Base-by-base conservation (phyloP, 1,284 basidiomycete genomes). In the Austroboletus novae-zelandiae region DNA sequence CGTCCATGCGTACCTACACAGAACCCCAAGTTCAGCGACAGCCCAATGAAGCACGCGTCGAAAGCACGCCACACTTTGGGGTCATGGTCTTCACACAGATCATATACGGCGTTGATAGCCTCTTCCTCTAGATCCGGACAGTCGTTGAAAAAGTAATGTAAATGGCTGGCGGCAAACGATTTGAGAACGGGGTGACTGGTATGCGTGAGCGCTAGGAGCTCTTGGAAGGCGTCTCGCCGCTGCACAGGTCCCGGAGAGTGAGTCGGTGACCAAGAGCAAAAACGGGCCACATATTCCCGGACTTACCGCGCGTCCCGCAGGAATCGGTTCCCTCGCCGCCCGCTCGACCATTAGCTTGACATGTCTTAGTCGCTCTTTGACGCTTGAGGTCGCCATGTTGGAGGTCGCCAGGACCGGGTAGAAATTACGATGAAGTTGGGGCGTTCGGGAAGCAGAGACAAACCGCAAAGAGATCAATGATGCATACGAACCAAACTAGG, bases 51-150 rank as follows among this genome's bases (percentile, higher is more conserved):
- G 6, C 50, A 42, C 37, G 25, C 31, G 44, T 43, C 27, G 46
- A 43, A 45, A 25, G 37, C 34, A 23, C 18, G 41, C 58, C 71
- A 55, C 59, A 83, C 84, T 58, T 71, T 70, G n/a, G 75, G 61
- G 44, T 76, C 75, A 43, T 77, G 77, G 69, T 89, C 86, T 64
- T 88, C 85, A 61, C 85, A 88, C 1, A 89, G 68, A 66, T 88
- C 85, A 58, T 88, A 89, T 20, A 88, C 76, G 18, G 83, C 81
- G 57, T 88, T 84, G 59, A 88, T 85, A 6, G 83, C 83, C 27
- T 79, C 79, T 58, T 89, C 86, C 63, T 86, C 83, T 15, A 84
- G 69, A 41, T 86, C 84, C 1, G 80, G 78, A 59, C 86, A 85
- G 64, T 84, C 78, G 56, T 70, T 76, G 68, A 87, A 81, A 61